These are phyloP conservation scores for Cystobasidium onofrii DNA, from an alignment of 768 basidiomycete species.

Conservation along the genomic window DNA sequence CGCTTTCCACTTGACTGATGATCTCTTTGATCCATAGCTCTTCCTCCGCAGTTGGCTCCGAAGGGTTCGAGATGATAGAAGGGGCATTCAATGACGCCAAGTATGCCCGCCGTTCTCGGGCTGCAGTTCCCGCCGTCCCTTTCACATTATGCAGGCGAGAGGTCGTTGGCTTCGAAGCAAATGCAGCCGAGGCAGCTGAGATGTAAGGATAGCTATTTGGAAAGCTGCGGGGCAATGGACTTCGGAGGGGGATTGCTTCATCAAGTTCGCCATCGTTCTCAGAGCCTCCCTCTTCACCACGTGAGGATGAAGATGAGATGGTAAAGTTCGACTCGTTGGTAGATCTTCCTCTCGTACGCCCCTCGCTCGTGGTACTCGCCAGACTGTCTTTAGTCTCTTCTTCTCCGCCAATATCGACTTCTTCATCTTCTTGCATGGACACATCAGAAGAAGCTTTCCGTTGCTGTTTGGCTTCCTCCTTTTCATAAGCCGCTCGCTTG, in stretches of 20 bases:
- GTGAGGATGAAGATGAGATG: slow-evolving; percentile 6
- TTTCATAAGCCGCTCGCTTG: slow-evolving; percentile 46
- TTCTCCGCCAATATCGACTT: neutral
- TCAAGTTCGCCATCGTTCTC: neutral
- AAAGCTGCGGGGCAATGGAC: slow-evolving; percentile 29
- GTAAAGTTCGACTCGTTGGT: slow-evolving; percentile 10
- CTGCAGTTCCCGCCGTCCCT: neutral
- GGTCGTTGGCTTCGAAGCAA: neutral
- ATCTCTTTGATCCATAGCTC: slow-evolving; percentile 37
- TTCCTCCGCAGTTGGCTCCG: slow-evolving; percentile 19
- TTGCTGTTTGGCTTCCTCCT: slow-evolving; percentile 17
- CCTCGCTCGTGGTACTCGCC: neutral
- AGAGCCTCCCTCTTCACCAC: neutral
- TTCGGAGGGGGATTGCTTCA: neutral
- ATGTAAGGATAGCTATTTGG: slow-evolving; percentile 27
- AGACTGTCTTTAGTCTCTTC: neutral
- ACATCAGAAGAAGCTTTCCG: neutral
- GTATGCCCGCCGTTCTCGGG: slow-evolving; percentile 7
- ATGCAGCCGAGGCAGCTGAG: neutral
- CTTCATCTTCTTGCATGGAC: slow-evolving; percentile 1
- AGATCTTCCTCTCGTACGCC: neutral
- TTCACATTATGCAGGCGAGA: neutral
- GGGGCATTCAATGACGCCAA: slow-evolving; percentile 18
- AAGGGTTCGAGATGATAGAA: slow-evolving; percentile 17
- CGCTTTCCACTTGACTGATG: slow-evolving; percentile 31